A percentile compares a stretch with the other conserved stretches of the same genome.
phyloP scores from a whole-genome alignment of 345 rosid species.

The Geranium rotundifolium region DNA sequence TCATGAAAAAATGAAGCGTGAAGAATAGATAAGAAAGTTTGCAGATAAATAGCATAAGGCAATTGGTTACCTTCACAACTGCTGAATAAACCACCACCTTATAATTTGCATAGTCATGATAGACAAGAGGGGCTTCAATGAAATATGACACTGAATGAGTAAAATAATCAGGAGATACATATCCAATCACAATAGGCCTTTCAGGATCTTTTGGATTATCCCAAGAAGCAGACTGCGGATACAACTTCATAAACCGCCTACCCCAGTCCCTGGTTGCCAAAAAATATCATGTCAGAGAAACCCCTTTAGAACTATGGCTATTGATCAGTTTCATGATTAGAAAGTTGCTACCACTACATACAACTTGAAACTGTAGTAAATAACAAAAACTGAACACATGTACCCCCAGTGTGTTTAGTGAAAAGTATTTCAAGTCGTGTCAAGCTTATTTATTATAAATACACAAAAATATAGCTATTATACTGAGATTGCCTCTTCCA shows the following conservation, averaged over 20 bases:
- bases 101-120: constrained; percentile 74
- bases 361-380: not conserved
- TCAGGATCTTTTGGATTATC: constrained; percentile 85
- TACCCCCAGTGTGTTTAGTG: not conserved
- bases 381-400: not conserved
- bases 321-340: not conserved
- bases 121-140: constrained; percentile 84
- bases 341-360: not conserved
- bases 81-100: constrained; percentile 94
- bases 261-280: constrained; percentile 91
- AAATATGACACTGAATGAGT: constrained; percentile 99
- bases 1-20: too few relatives aligned
- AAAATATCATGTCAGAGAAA: constrained; percentile 1
- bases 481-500: not conserved
- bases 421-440: not conserved
- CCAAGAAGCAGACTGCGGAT: constrained; percentile 71
- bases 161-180: constrained; percentile 95
- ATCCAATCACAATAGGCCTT: constrained; percentile 78
- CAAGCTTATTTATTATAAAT: too few relatives aligned
- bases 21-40: too few relatives aligned
- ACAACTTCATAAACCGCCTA: constrained; percentile 80
- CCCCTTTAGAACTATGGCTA: constrained; percentile 7
- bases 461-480: not conserved
- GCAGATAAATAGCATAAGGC: not conserved
- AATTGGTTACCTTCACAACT: constrained; percentile 72